A percentile compares a stretch with the other conserved stretches of the same genome.
Conservation (phyloP, 495 filamentous ascomycete genomes). For the Entonaema liquescens region DNA sequence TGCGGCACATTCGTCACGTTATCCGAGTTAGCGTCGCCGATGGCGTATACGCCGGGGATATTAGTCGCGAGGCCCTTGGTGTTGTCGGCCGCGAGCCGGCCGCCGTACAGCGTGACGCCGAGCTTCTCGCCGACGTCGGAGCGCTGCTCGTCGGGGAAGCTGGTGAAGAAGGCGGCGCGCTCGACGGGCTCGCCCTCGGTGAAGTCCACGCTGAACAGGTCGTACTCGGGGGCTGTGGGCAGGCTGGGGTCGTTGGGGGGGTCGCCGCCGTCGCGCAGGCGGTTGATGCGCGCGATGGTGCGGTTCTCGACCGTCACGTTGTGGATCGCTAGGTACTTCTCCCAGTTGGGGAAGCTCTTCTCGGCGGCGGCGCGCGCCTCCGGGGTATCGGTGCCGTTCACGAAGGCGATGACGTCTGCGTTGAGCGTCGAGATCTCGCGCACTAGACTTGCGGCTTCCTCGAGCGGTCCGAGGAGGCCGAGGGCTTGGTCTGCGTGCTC, state of each 20-base stretch:
- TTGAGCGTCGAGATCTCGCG: slow-evolving; percentile 61
- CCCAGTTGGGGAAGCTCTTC: slow-evolving; percentile 54
- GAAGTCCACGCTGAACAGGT: slow-evolving; percentile 65
- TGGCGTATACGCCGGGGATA: slow-evolving; percentile 59
- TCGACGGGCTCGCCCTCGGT: slow-evolving; percentile 53
- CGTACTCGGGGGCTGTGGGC: slow-evolving; percentile 50
- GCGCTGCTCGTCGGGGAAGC: slow-evolving; percentile 58
- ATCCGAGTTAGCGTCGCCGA: slow-evolving; percentile 67
- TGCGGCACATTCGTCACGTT: slow-evolving; percentile 68
- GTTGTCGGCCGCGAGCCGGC: slow-evolving; percentile 56
- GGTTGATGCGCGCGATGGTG: slow-evolving; percentile 57
- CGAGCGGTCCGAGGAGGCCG: slow-evolving; percentile 58
- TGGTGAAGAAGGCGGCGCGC: slow-evolving; percentile 60
- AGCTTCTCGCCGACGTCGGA: slow-evolving; percentile 49
- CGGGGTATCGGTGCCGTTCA: slow-evolving; percentile 63
- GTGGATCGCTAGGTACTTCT: slow-evolving; percentile 56
- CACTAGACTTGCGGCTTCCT: slow-evolving; percentile 51
- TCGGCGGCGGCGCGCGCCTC: slow-evolving; percentile 50
- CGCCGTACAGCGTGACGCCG: slow-evolving; percentile 54
- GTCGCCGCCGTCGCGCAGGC: slow-evolving; percentile 55
- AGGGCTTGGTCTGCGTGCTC: slow-evolving; percentile 65
- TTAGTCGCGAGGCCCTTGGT: slow-evolving; percentile 54
- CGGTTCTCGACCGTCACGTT: slow-evolving; percentile 63
- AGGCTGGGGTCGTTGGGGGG: slow-evolving; percentile 49
- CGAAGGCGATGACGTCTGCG: slow-evolving; percentile 54